These are phyloP conservation scores for Cajanus cajan DNA, from an alignment of 306 rosid species.

Conservation along the genomic window DNA sequence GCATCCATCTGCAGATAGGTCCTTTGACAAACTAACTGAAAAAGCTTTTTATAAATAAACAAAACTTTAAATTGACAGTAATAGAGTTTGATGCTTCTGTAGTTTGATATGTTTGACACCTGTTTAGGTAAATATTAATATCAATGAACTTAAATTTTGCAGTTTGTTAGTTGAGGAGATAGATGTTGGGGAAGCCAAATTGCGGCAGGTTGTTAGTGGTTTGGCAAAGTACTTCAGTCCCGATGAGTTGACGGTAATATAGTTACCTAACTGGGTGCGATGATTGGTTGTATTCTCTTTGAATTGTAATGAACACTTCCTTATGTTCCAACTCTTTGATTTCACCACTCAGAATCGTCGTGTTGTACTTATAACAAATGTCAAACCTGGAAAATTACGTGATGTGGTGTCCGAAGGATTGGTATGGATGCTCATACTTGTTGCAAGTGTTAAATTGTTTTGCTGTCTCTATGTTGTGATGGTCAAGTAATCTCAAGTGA, in stretches of 20 bases:
- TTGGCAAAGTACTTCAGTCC: slow-evolving; percentile 83
- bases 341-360: slow-evolving; percentile 63
- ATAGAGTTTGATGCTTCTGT: neutral
- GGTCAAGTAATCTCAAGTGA: neutral
- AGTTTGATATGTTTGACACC: slow-evolving; percentile 18
- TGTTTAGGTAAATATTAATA: slow-evolving; percentile 18
- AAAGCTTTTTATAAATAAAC: neutral
- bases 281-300: slow-evolving; percentile 10
- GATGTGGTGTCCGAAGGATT: slow-evolving; percentile 95
- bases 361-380: slow-evolving; percentile 85
- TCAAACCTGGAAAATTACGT: slow-evolving; percentile 94
- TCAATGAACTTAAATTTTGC: slow-evolving; percentile 28
- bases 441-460: slow-evolving; percentile 8
- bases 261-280: neutral
- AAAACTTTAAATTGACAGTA: neutral
- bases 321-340: slow-evolving; percentile 19
- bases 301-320: neutral
- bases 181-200: slow-evolving; percentile 81
- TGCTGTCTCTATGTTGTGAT: slow-evolving; percentile 12
- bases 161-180: slow-evolving; percentile 98
- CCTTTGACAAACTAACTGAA: slow-evolving; percentile 6
- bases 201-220: slow-evolving; percentile 95
- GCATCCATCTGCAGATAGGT: slow-evolving; percentile 99
- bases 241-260: slow-evolving; percentile 73
- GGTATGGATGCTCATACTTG: slow-evolving; percentile 43